These are phyloP conservation scores for Polygonum maritimum DNA, from an alignment of 148 eudicot genomes.

Conservation along the genomic window DNA sequence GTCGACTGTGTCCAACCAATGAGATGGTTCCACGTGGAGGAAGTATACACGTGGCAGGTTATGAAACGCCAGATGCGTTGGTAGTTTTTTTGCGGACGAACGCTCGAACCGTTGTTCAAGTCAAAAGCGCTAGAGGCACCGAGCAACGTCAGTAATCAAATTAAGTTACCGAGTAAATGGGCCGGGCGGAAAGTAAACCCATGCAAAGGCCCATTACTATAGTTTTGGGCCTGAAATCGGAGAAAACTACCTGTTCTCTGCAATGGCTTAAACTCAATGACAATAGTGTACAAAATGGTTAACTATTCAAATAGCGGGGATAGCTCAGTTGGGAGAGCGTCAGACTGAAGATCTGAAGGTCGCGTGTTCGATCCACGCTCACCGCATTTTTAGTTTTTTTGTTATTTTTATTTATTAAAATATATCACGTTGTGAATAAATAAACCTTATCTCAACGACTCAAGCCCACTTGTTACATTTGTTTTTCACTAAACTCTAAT, in stretches of 20 bases:
- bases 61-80: constrained; percentile 1
- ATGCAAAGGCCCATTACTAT: no score
- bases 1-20: background rate
- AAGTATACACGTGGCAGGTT: background rate
- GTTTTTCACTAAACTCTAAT: background rate
- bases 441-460: background rate
- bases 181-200: no score
- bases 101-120: background rate
- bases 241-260: no score
- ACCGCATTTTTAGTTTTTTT: constrained; percentile 38
- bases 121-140: background rate
- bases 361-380: constrained; percentile 99
- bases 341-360: constrained; percentile 58
- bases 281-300: no score
- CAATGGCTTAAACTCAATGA: no score
- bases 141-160: no score
- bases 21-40: background rate
- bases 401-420: background rate
- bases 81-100: background rate
- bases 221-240: no score
- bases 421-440: background rate
- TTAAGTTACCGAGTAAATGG: background rate
- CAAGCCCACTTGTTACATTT: background rate
- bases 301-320: constrained; percentile 4
- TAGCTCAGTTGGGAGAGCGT: constrained; percentile 43